Percentiles rank a stretch among this genome's conserved stretches.
Evolutionary conservation across 163 green algal species (phyloP).

Genomic region (Scenedesmus sp.): DNA sequence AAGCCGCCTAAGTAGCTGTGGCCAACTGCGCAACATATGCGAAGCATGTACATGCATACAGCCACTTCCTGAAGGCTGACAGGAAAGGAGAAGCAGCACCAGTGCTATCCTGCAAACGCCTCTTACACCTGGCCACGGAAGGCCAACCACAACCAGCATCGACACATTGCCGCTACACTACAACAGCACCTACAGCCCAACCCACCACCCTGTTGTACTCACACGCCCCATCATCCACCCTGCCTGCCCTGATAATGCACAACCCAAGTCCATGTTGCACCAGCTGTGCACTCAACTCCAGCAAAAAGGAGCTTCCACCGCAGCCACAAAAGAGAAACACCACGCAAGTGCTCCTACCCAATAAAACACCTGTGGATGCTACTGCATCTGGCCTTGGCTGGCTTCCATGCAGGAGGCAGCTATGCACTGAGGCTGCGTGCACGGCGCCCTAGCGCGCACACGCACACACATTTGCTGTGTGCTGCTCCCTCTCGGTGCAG

Average conservation of each 20-base stretch:
- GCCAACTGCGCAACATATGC: background rate
- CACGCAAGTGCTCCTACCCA: background rate
- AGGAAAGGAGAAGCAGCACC: background rate
- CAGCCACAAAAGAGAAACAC: background rate
- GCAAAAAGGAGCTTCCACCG: background rate
- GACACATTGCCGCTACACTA: background rate
- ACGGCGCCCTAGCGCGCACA: too few relatives aligned
- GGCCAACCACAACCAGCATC: background rate
- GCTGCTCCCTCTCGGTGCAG: background rate
- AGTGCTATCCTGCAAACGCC: background rate
- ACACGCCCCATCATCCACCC: background rate
- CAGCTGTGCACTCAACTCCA: background rate
- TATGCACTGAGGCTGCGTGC: too few relatives aligned
- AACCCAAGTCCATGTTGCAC: background rate
- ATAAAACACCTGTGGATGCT: too few relatives aligned
- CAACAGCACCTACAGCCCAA: background rate
- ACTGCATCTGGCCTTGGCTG: too few relatives aligned
- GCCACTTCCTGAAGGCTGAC: background rate
- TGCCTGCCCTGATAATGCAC: background rate
- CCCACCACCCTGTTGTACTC: background rate
- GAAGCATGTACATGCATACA: background rate
- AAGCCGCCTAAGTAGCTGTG: too few relatives aligned
- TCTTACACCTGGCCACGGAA: background rate
- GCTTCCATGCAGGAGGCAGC: background rate
- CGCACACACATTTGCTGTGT: background rate